Evolutionary conservation across 805 yeast genomes (phyloP), one percentile per base, ranked within the genome.

Genomic region (Nakazawaea wyomingensis): DNA sequence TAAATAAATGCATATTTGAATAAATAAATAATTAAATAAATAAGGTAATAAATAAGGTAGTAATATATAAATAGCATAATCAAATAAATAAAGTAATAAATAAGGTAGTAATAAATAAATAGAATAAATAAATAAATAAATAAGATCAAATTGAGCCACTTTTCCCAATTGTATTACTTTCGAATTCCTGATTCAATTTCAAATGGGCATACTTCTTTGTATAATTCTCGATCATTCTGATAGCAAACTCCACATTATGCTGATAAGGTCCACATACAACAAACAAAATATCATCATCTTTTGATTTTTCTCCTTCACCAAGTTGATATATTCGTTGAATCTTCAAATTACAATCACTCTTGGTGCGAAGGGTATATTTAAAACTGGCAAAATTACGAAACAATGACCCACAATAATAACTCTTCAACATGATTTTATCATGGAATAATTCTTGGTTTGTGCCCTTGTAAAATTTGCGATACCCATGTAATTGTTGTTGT

Each of bases 191-290:
- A 16, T 27, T 33, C 20, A 20, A 18, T 16, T 36, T 42, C 41
- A 42, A 36, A 31, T 36, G 33, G 17, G 45, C 45, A 38, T 43
- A 43, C 20, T 43, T 43, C 27, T 21, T 43, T 4, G 46, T 43
- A 29, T 38, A 43, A 17, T 43, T 38, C n/a, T 43, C 46, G 17
- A 43, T 43, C 46, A 43, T 43, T 42, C 34, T 37, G n/a, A 43
- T 37, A 5, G 39, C 39, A 43, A 43, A 43, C 13, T 43, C 42
- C 3, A 43, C 46, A 29, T 43, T 43, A 16, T 43, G 43, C 27
- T 34, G 35, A 34, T 43, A 43, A 8, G 46, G 46, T 9, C 46
- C 46, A 30, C 33, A 34, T 4, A 43, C 36, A 4, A 21, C n/a
- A 16, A 43, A 43, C 34, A 38, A n/a, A 9, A 43, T 34, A 24